phyloP scores from a whole-genome alignment of 495 filamentous ascomycete species.

The Immersiella caudata region DNA sequence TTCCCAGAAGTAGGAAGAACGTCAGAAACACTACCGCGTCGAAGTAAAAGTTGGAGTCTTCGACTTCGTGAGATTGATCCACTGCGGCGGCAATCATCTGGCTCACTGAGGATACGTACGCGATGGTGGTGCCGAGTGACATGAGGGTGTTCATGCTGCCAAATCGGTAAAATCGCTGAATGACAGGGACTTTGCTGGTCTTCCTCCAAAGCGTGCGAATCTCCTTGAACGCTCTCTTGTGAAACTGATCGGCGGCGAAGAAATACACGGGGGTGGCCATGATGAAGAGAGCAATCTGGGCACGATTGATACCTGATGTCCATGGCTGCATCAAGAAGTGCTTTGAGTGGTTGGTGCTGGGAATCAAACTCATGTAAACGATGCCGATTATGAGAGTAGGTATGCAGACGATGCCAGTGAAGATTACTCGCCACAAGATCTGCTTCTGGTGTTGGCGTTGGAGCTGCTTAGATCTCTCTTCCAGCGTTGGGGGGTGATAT shows the following conservation, averaged over 20 bases:
- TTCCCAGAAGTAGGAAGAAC: conserved; percentile 79
- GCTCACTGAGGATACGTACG: conserved; percentile 82
- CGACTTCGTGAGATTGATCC: conserved; percentile 33
- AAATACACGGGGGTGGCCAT: conserved; percentile 90
- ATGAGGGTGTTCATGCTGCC: conserved; percentile 97
- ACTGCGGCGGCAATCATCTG: conserved; percentile 72
- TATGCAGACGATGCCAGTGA: conserved; percentile 75
- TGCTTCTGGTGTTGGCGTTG: conserved; percentile 63
- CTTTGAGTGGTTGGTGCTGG: conserved; percentile 56
- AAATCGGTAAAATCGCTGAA: conserved; percentile 84
- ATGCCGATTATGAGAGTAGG: conserved; percentile 91
- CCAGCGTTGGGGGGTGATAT: conserved; percentile 80
- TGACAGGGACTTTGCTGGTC: conserved; percentile 73
- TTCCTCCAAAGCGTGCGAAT: conserved; percentile 76
- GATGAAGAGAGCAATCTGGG: conserved; percentile 82
- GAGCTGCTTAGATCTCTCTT: conserved; percentile 77
- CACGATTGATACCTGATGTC: conserved; percentile 72
- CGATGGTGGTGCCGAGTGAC: conserved; percentile 84
- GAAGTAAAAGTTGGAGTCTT: conserved; percentile 74
- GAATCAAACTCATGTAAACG: conserved; percentile 84
- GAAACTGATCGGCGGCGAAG: conserved; percentile 85
- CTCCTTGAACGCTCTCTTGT: conserved; percentile 76
- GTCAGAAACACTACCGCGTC: conserved; percentile 95
- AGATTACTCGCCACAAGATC: conserved; percentile 64
- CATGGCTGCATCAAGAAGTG: conserved; percentile 70